These are phyloP conservation scores for Aspergillus hancockii DNA, from an alignment of 495 filamentous ascomycete species.

Conservation along the genomic window DNA sequence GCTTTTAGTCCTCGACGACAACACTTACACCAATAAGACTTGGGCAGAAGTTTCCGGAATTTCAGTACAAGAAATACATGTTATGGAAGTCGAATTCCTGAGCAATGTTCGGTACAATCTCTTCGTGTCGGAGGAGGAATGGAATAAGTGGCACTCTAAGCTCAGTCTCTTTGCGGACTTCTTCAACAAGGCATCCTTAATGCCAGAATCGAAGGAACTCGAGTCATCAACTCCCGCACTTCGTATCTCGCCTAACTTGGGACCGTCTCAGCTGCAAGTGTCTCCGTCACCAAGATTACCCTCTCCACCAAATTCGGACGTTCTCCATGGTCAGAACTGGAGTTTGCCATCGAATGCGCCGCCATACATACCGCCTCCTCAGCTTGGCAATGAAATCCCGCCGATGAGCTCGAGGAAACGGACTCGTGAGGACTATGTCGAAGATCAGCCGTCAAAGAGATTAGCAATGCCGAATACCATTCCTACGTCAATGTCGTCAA, in stretches of 20 bases:
- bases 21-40: conserved; percentile 99
- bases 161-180: conserved; percentile 77
- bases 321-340: conserved; percentile 34
- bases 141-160: conserved; percentile 82
- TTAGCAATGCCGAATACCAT: conserved; percentile 34
- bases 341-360: conserved; percentile 28
- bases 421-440: conserved; percentile 62
- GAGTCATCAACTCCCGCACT: conserved; percentile 22
- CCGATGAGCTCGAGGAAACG: conserved; percentile 63
- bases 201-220: conserved; percentile 30
- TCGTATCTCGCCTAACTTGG: conserved; percentile 34
- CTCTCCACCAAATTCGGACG: conserved; percentile 48
- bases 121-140: conserved; percentile 77
- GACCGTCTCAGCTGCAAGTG: conserved; percentile 27
- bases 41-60: conserved; percentile 99
- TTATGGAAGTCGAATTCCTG: conserved; percentile 99
- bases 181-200: conserved; percentile 64
- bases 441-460: conserved; percentile 72
- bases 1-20: conserved; percentile 83
- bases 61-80: conserved; percentile 90
- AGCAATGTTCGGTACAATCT: conserved; percentile 98
- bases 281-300: conserved; percentile 50
- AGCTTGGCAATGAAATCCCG: conserved; percentile 29
- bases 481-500: conserved; percentile 33
- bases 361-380: conserved; percentile 29